phyloP scores from a whole-genome alignment of 441 rosid species.

The Biscutella laevigata region DNA sequence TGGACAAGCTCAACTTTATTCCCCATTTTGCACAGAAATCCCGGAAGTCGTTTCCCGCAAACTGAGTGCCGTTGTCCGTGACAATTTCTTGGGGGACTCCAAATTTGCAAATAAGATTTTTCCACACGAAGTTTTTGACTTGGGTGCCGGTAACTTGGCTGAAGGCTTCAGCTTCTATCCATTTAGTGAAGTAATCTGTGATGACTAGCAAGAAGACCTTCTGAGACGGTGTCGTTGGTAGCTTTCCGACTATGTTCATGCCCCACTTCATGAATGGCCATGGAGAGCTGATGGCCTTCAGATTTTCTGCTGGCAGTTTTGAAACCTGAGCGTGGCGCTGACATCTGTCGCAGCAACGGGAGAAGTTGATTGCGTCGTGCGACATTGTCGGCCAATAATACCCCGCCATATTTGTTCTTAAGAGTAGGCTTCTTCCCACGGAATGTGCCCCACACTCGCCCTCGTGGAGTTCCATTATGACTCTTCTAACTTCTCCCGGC shows the following conservation, averaged over 20 bases:
- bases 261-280: not conserved
- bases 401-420: not conserved
- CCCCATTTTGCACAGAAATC: not conserved
- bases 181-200: not conserved
- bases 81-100: not conserved
- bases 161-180: not conserved
- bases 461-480: too few species aligned
- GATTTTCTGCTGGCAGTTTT: not conserved
- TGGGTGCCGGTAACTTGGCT: not conserved
- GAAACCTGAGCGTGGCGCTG: not conserved
- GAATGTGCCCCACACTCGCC: not conserved
- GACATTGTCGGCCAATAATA: not conserved
- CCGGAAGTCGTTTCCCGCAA: not conserved
- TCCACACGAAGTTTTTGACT: not conserved
- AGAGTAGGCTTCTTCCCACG: not conserved
- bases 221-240: not conserved
- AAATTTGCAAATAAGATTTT: not conserved
- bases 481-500: too few species aligned
- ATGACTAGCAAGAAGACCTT: not conserved
- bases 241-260: not conserved
- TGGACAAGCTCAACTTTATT: not conserved
- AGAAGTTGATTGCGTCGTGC: not conserved
- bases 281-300: not conserved
- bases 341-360: not conserved
- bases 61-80: not conserved